phyloP scores from a whole-genome alignment of 140 eudicot genomes.

The Erigeron philadelphicus region DNA sequence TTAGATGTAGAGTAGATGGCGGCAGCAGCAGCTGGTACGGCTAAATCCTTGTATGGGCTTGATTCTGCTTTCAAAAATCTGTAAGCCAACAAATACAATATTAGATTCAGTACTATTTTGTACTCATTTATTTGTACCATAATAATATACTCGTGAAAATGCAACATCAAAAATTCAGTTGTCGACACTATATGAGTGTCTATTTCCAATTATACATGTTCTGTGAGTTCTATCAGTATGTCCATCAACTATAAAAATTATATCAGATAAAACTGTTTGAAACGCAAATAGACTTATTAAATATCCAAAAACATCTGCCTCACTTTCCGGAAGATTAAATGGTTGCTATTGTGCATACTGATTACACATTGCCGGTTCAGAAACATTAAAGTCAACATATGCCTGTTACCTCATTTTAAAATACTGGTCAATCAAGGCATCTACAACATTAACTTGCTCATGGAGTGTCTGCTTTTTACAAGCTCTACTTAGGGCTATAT shows the following conservation, averaged over 20 bases:
- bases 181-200: not conserved
- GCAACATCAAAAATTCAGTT: too few species aligned
- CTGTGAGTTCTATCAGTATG: not conserved
- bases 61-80: conserved; percentile 42
- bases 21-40: conserved; percentile 87
- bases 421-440: too few species aligned
- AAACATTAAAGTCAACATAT: too few species aligned
- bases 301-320: not conserved
- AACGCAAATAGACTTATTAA: not conserved
- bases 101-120: not conserved
- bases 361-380: too few species aligned
- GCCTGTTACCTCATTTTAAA: too few species aligned
- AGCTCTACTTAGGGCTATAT: too few species aligned
- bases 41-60: conserved; percentile 38
- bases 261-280: not conserved
- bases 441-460: too few species aligned
- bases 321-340: not conserved
- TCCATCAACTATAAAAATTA: not conserved
- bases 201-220: not conserved
- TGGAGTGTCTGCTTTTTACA: too few species aligned
- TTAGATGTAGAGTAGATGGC: conserved; percentile 83
- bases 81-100: conserved; percentile 23
- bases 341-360: not conserved
- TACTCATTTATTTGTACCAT: too few species aligned
- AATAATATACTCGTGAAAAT: too few species aligned